Conservation (phyloP, 2,329 filamentous ascomycete genomes). For the Cercospora zeae-maydis region DNA sequence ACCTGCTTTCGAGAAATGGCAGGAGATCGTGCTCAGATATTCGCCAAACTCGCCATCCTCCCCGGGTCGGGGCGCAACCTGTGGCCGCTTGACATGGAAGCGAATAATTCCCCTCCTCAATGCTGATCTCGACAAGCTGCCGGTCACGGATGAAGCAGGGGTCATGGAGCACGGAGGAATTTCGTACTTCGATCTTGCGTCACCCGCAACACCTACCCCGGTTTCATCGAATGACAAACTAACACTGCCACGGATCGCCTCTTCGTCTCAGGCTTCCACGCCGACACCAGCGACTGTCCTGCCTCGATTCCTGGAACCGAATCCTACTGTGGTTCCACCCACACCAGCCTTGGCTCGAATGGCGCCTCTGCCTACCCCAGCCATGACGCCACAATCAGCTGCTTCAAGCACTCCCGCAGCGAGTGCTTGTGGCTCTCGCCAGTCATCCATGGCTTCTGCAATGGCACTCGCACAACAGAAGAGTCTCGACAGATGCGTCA, state of each 20-base stretch:
- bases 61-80: conserved; percentile 23
- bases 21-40: conserved; percentile 82
- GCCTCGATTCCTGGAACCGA: conserved; percentile 52
- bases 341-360: conserved; percentile 56
- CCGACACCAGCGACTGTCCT: conserved; percentile 41
- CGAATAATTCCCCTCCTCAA: conserved; percentile 54
- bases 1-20: conserved; percentile 85
- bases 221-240: conserved; percentile 13
- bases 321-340: conserved; percentile 47
- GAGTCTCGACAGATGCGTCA: conserved; percentile 53
- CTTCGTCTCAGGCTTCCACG: conserved; percentile 43
- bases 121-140: conserved; percentile 52
- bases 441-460: conserved; percentile 57
- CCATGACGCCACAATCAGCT: conserved; percentile 56
- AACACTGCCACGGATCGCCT: conserved; percentile 21
- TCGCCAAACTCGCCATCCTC: conserved; percentile 54
- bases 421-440: conserved; percentile 52
- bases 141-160: conserved; percentile 18
- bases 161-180: conserved; percentile 6
- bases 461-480: conserved; percentile 57
- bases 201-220: conserved; percentile 28
- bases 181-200: conserved; percentile 17
- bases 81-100: conserved; percentile 39
- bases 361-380: conserved; percentile 58
- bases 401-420: conserved; percentile 58